Percentiles rank a stretch among this genome's conserved stretches.
Conservation (phyloP, 371 early-diverging fungal genomes). For the Mortierella sp. region DNA sequence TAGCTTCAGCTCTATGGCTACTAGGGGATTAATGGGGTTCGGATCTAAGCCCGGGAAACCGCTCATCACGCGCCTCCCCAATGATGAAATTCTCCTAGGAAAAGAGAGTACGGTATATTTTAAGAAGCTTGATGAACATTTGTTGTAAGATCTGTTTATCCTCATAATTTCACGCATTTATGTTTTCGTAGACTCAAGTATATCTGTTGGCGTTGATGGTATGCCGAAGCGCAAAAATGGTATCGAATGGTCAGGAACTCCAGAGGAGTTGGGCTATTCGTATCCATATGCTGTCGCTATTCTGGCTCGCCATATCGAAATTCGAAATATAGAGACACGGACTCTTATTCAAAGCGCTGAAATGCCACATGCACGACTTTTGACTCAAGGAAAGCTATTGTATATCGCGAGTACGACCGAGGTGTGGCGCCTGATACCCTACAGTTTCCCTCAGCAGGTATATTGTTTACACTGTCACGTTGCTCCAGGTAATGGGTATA, state of each 20-base stretch:
- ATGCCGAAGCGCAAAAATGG: conserved; percentile 74
- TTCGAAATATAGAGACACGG: conserved; percentile 87
- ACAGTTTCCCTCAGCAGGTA: conserved; percentile 92
- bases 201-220: conserved; percentile 79
- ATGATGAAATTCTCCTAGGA: conserved; percentile 80
- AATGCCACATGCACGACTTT: conserved; percentile 68
- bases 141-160: too few relatives aligned
- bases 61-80: conserved; percentile 76
- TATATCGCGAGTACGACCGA: conserved; percentile 83
- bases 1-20: conserved; percentile 35
- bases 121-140: too few relatives aligned
- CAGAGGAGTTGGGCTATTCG: conserved; percentile 78
- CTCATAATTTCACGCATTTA: background rate
- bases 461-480: too few relatives aligned
- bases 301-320: conserved; percentile 79
- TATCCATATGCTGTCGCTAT: conserved; percentile 86
- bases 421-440: conserved; percentile 89
- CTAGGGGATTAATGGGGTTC: conserved; percentile 64
- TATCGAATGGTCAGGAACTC: conserved; percentile 82
- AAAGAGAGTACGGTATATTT: conserved; percentile 69
- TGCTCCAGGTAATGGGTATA: background rate
- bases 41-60: conserved; percentile 75
- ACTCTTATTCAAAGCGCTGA: conserved; percentile 85
- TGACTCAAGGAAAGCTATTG: conserved; percentile 79
- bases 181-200: conserved; percentile 67